Base-by-base conservation (phyloP, 768 basidiomycete species). In the Podaxis sp. region DNA sequence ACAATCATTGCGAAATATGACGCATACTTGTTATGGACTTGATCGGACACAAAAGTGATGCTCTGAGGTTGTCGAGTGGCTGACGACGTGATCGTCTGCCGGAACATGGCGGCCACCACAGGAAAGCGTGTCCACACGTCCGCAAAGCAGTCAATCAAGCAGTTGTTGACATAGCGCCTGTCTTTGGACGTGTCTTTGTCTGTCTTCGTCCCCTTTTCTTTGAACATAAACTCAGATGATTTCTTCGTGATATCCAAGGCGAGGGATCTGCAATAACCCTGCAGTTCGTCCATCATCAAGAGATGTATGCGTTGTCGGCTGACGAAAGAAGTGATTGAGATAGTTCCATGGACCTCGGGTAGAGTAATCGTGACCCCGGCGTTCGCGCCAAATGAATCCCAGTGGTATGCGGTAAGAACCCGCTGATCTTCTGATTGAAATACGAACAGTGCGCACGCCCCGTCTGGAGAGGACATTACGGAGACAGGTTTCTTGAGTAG, bases 41-140 rank as follows among this genome's bases (percentile, higher is more conserved):
- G 64, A 38, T 78, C 74, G 0, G 81, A 77, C 13, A 85, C 73
- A 63, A 85, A 85, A 0, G 74, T 67, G 8, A 87, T 71, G 2
- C 72, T 70, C 46, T 73, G 76, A 3, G 68, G 59, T 11, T 65
- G 70, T 19, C 78, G 71, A 7, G 72, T 66, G 22, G 68, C 69
- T 3, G 75, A 75, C 0, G 75, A 72, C 0, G 74, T 71, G 0
- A 50, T 62, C 9, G 80, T 81, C 29, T 78, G 75, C 5, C 82
- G 77, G 36, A 76, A 75, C 17, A 87, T 75, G 0, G 85, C 84
- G 2, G 85, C 74, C 2, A 83, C 65, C 2, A 87, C 85, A 0
- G 85, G 85, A 66, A 85, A 87, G 9, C 85, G 80, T 2, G 78
- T 83, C 85, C 85, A 87, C 19, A 85, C 81, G 15, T 85, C 84